Percentiles rank a stretch among this genome's conserved stretches.
Evolutionary conservation across 2,329 filamentous ascomycete species (phyloP).

Genomic region (Clarireedia monteithiana): DNA sequence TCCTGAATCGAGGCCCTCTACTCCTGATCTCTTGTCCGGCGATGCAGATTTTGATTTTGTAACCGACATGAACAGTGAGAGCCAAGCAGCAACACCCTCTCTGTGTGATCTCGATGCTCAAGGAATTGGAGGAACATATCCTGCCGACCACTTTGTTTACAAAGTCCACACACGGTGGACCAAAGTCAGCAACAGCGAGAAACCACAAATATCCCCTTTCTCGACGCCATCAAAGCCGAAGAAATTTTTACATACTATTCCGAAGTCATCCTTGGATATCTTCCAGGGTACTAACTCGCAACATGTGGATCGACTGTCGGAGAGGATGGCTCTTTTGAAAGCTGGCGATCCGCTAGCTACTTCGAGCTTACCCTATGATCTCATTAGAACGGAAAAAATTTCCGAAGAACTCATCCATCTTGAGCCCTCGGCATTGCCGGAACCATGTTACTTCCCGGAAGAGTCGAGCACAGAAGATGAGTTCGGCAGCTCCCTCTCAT

Average conservation of each 20-base stretch:
- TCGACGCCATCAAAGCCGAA: conserved; percentile 9
- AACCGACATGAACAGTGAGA: conserved; percentile 6
- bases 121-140: conserved; percentile 50
- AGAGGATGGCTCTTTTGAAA: conserved; percentile 5
- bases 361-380: neutral
- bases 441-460: neutral
- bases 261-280: conserved; percentile 13
- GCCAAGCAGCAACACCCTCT: neutral
- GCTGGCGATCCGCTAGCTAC: neutral
- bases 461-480: neutral
- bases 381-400: neutral
- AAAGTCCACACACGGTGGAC: conserved; percentile 35
- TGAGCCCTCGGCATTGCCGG: conserved; percentile 4
- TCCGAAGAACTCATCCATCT: neutral
- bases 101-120: conserved; percentile 43
- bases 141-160: conserved; percentile 57
- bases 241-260: conserved; percentile 15
- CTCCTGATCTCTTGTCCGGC: conserved; percentile 18
- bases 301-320: conserved; percentile 1
- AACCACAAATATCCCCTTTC: conserved; percentile 12
- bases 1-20: conserved; percentile 15
- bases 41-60: conserved; percentile 28
- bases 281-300: conserved; percentile 8
- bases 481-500: neutral
- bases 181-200: neutral